phyloP scores from a whole-genome alignment of 176 grass and related monocot genomes.

The Typha latifolia region DNA sequence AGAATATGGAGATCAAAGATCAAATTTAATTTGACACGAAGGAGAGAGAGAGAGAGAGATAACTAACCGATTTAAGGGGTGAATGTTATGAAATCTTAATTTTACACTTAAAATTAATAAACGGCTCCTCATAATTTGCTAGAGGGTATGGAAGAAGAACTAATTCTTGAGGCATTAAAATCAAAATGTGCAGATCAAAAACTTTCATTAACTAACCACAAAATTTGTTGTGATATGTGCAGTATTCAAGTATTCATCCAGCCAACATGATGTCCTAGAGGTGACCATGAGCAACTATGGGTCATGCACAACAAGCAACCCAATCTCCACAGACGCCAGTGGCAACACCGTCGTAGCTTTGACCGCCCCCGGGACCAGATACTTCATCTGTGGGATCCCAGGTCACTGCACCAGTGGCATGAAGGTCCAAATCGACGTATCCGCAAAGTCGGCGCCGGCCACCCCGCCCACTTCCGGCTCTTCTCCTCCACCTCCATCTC shows the following conservation, averaged over 20 bases:
- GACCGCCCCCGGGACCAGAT: constrained; percentile 28
- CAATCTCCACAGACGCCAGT: constrained; percentile 29
- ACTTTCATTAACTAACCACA: neutral
- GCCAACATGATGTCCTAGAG: constrained; percentile 57
- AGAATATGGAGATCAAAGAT: no score
- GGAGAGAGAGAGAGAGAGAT: no score
- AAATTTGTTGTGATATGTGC: neutral
- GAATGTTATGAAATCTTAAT: no score
- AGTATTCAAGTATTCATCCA: constrained; percentile 51
- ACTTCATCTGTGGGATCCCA: constrained; percentile 72
- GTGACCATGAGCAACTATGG: constrained; percentile 34
- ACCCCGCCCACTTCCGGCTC: neutral
- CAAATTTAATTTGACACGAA: no score
- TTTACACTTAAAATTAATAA: no score
- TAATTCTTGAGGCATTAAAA: no score
- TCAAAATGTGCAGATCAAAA: no score
- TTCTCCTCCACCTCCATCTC: neutral
- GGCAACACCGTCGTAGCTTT: constrained; percentile 59
- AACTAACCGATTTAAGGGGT: no score
- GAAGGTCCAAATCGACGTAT: constrained; percentile 50
- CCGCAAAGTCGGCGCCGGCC: neutral
- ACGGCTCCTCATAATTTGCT: no score
- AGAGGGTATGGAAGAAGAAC: no score
- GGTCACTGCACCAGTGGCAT: constrained; percentile 57
- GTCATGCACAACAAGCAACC: constrained; percentile 37